phyloP scores from a whole-genome alignment of 768 basidiomycete species.

The Auricularia heimuer region DNA sequence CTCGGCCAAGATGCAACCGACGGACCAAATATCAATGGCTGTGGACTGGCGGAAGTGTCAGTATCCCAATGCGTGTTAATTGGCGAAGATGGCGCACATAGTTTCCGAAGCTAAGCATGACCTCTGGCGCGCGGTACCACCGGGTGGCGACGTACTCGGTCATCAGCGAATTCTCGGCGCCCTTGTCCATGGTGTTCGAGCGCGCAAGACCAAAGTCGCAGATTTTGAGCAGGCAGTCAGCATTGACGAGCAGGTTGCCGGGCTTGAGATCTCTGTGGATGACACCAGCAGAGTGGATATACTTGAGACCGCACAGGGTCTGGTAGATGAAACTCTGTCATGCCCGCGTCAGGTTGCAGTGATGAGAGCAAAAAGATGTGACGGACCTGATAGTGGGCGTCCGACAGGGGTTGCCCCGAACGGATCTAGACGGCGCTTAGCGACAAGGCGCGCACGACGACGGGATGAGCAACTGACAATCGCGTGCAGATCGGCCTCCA shows the following conservation, averaged over 20 bases:
- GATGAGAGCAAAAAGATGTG: neutral
- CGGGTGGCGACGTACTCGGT: slow-evolving; percentile 34
- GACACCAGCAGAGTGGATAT: slow-evolving; percentile 36
- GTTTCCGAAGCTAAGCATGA: slow-evolving; percentile 33
- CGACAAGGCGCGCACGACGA: neutral
- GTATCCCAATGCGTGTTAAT: slow-evolving; percentile 12
- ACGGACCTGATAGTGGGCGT: slow-evolving; percentile 27
- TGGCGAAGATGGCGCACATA: slow-evolving; percentile 22
- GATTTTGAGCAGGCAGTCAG: slow-evolving; percentile 34
- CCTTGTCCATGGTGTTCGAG: slow-evolving; percentile 57
- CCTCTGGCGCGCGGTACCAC: slow-evolving; percentile 38
- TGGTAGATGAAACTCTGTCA: slow-evolving; percentile 33
- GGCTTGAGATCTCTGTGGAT: slow-evolving; percentile 38
- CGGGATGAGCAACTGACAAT: slow-evolving; percentile 56
- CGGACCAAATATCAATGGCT: slow-evolving; percentile 91
- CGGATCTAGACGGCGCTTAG: slow-evolving; percentile 12
- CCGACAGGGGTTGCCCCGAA: slow-evolving; percentile 28
- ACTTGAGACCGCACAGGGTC: slow-evolving; percentile 38
- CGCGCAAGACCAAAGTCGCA: slow-evolving; percentile 35
- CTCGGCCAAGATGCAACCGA: slow-evolving; percentile 92
- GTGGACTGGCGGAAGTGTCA: slow-evolving; percentile 46
- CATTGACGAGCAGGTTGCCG: slow-evolving; percentile 37
- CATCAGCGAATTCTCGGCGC: slow-evolving; percentile 49
- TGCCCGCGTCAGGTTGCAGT: neutral
- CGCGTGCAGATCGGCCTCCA: slow-evolving; percentile 99